Evolutionary conservation across 805 yeast genomes (phyloP), one percentile per base, ranked within the genome.

Genomic region (Zygoascus tannicola): DNA sequence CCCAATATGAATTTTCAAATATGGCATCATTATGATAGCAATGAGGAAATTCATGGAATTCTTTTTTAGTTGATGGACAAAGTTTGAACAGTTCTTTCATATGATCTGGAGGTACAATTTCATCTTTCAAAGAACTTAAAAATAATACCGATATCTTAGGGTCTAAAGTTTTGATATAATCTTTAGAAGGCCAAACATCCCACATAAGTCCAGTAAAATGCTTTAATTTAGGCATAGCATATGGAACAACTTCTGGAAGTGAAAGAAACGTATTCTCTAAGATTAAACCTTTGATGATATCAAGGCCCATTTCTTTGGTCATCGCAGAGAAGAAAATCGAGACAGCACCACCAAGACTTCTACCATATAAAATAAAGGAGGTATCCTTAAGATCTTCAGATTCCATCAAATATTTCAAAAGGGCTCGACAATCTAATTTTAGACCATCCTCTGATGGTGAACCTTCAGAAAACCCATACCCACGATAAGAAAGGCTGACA

Each of bases 311-410:
- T 19, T 70, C 70, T 16, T 12, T 19, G 2, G 58, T 48, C 12
- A 55, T 48, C 2, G 85, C 70, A 0, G 92, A 87, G 43, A 86
- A 73, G 63, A 86, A 83, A 16, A 87, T 74, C 5, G 94, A 86
- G 30, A 85, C 95, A 0, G 97, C 98, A 2, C 97, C 97, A 30
- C 98, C 98, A 10, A 90, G 66, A 7, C 95, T 85, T 40, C 97
- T 70, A 1, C 97, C 97, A 58, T 87, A 87, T 7, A 87, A 67
- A 0, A 85, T 65, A 2, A 88, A 49, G 8, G 78, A 65, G 1
- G 81, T 70, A 40, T 68, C 60, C 40, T 67, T 64, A 44, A 79
- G 70, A 48, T 73, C 79, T 10, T 66, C 65, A 53, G 83, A 81
- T 1, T 67, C 61, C 1, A 56, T 43, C n/a, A 90, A 57, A 53